Conservation (phyloP, 1,284 basidiomycete species). For the Ceratobasidium papillatum region DNA sequence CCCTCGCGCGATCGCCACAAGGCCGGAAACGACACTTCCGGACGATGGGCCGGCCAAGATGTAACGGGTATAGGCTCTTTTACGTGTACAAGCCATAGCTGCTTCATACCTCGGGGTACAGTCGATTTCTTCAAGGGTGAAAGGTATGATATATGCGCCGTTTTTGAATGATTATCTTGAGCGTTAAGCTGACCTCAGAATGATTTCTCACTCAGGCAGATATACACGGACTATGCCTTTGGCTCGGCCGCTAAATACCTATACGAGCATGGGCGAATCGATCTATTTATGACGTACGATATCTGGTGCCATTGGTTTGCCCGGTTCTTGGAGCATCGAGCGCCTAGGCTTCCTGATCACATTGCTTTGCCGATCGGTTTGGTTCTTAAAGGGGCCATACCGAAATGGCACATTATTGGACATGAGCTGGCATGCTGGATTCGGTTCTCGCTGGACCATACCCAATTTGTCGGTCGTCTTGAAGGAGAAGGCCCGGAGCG, state of each 20-base stretch:
- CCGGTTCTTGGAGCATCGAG: background rate
- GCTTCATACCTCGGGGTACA: background rate
- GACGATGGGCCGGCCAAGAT: background rate
- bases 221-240: background rate
- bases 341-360: background rate
- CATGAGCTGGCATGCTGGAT: background rate
- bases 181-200: background rate
- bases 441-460: background rate
- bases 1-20: conserved; percentile 4
- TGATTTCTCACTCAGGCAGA: background rate
- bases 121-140: conserved; percentile 23
- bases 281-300: background rate
- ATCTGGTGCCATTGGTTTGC: conserved; percentile 16
- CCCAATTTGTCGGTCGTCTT: background rate
- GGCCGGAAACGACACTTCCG: background rate
- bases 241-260: background rate
- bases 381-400: background rate
- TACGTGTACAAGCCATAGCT: conserved; percentile 17
- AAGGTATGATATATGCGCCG: background rate
- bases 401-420: conserved; percentile 7
- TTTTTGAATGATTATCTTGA: background rate
- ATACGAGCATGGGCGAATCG: background rate
- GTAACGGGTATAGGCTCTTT: conserved; percentile 2
- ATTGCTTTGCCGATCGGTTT: background rate
- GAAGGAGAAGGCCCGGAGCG: conserved; percentile 6